Evolutionary conservation across 2,329 filamentous ascomycete genomes (phyloP), one percentile per base, ranked within the genome.

Genomic region (Endoconidiophora polonica): DNA sequence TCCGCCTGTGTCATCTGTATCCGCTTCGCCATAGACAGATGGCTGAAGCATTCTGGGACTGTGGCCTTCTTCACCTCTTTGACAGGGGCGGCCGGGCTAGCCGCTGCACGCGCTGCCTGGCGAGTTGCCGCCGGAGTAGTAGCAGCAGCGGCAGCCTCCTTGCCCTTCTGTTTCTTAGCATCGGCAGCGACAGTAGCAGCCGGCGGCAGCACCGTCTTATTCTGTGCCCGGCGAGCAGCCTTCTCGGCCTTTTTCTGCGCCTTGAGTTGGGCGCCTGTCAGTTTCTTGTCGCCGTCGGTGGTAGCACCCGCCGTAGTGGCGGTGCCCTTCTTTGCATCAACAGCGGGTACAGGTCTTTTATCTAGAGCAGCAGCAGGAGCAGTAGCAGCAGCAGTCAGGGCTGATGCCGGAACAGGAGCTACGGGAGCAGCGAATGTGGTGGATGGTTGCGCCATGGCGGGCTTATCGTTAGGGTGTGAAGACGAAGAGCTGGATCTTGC

Each of bases 231-330:
- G 54, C 86, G 74, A 44, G 87, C 87, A 48, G 84, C 83, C 68
- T 95, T 96, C 63, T 95, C 90, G 29, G 86, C 88, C 63, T 94
- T 90, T 54, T 83, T 82, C 62, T 78, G 80, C 59, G 88, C 90
- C 67, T 96, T 96, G 59, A 94, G 62, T 64, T 94, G 83, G 18
- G 86, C 86, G 36, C 74, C 74, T 1, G 83, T 78, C 29, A 84
- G 68, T 62, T 85, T 83, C 58, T 69, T 69, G 52, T 68, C 66
- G 50, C 59, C 62, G 10, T 50, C 26, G 24, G 49, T 40, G 2
- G 33, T 22, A 29, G 52, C 18, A 22, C 47, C 16, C 18, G 44
- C 36, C 7, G 47, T 12, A 22, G 40, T 22, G 33, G 53, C 9
- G 7, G 23, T 40, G n/a, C 45, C 20, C 9, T 42, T 46, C 42